Evolutionary conservation across 1,139 yeast genomes (phyloP).

Genomic region (Diutina scorzettiae): DNA sequence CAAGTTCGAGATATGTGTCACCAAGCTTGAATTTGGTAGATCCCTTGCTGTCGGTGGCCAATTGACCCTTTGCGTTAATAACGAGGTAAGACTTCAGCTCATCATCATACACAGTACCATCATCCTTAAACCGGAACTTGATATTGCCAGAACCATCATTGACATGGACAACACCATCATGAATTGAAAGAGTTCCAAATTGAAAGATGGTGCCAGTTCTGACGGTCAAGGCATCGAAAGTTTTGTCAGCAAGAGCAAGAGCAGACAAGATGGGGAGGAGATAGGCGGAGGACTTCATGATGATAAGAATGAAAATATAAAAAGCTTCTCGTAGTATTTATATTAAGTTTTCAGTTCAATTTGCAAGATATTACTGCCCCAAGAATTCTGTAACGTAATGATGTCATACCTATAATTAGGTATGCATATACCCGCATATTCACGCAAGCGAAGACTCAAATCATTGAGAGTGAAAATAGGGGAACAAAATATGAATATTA

Average conservation of each 20-base stretch:
- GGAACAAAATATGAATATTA: too few species aligned
- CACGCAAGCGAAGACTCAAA: too few species aligned
- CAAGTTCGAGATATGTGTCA: background rate
- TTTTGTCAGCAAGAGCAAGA: conserved; percentile 15
- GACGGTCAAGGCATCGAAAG: conserved; percentile 14
- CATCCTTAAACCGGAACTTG: conserved; percentile 1
- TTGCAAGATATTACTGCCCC: too few species aligned
- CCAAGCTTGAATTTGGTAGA: background rate
- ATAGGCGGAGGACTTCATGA: background rate
- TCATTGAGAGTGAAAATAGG: too few species aligned
- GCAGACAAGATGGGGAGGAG: conserved; percentile 14
- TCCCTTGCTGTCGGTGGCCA: background rate
- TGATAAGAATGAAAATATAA: too few species aligned
- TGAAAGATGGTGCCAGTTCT: conserved; percentile 15
- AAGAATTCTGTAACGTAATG: too few species aligned
- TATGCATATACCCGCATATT: too few species aligned
- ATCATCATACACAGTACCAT: background rate
- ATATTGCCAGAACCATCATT: background rate
- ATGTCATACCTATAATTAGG: too few species aligned
- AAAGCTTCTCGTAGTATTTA: too few species aligned
- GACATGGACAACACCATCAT: background rate
- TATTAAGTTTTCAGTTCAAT: too few species aligned
- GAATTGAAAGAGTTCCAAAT: background rate
- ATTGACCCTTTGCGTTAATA: background rate
- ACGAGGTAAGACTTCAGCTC: background rate